Conservation (phyloP, 306 rosid genomes). For the Hippophae tibetana region DNA sequence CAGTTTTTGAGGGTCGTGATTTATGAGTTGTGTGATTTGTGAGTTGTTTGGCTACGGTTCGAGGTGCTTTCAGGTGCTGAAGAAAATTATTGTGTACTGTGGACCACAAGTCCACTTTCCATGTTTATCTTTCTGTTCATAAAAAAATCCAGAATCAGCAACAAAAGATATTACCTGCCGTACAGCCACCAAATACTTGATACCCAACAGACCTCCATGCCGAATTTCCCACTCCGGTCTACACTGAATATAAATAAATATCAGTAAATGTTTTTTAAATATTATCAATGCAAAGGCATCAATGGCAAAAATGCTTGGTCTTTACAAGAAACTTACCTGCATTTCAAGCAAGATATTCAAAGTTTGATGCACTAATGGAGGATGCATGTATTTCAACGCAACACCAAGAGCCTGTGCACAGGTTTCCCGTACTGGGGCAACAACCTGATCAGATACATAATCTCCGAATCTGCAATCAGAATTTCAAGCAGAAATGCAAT, state of each 20-base stretch:
- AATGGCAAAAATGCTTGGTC: neutral
- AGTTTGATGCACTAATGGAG: conserved; percentile 69
- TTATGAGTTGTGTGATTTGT: no score
- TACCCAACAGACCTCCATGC: conserved; percentile 92
- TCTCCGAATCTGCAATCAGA: conserved; percentile 84
- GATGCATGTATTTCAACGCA: conserved; percentile 88
- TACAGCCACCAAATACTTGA: conserved; percentile 89
- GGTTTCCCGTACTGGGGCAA: conserved; percentile 98
- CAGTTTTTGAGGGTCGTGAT: no score
- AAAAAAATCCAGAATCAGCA: neutral
- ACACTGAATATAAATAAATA: conserved; percentile 66
- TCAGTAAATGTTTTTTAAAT: conserved; percentile 12
- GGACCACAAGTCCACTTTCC: no score
- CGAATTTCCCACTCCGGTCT: conserved; percentile 99
- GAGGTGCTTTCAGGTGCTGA: no score
- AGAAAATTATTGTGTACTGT: no score
- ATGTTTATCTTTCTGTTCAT: no score
- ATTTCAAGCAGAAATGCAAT: neutral
- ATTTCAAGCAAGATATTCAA: conserved; percentile 80
- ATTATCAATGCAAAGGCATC: no score
- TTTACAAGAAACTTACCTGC: conserved; percentile 68
- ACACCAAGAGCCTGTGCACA: conserved; percentile 97
- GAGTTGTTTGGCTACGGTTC: no score
- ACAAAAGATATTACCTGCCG: conserved; percentile 52
- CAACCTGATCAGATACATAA: conserved; percentile 98